Percentiles rank a stretch among this genome's conserved stretches.
phyloP scores from a whole-genome alignment of 1,284 basidiomycete species.

The Papiliotrema nemorosa region DNA sequence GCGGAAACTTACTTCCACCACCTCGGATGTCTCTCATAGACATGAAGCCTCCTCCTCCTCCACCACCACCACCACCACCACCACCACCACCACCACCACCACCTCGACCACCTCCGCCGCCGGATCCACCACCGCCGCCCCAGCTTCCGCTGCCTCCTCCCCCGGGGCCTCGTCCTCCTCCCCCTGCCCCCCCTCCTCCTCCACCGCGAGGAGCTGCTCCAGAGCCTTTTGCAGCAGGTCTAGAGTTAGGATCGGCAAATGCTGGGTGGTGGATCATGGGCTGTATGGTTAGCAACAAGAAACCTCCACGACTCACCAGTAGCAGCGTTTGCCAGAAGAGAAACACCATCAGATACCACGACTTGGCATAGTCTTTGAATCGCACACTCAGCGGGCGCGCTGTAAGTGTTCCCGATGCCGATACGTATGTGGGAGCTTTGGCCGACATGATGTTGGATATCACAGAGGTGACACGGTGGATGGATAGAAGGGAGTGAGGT shows the following conservation, averaged over 20 bases:
- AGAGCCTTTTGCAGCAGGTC: background rate
- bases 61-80: slow-evolving; percentile 2
- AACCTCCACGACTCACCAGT: slow-evolving; percentile 18
- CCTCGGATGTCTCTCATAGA: slow-evolving; percentile 35
- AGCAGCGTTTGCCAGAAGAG: slow-evolving; percentile 42
- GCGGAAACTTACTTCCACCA: slow-evolving; percentile 29
- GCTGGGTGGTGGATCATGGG: background rate
- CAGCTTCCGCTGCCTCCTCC: background rate
- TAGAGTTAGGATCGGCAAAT: slow-evolving; percentile 1
- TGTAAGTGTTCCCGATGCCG: slow-evolving; percentile 31
- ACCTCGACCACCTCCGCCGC: background rate
- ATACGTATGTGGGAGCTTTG: slow-evolving; percentile 22
- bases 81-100: slow-evolving; percentile 11
- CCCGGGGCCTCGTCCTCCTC: slow-evolving; percentile 3
- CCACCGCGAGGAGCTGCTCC: background rate
- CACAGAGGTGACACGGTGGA: too few species aligned
- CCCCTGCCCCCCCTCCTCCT: background rate
- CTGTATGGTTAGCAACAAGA: background rate
- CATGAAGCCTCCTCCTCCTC: slow-evolving; percentile 28
- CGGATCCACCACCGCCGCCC: background rate
- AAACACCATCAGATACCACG: slow-evolving; percentile 22
- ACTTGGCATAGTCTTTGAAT: slow-evolving; percentile 11
- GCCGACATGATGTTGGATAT: background rate
- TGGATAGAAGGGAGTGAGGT: background rate
- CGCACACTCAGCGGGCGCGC: slow-evolving; percentile 26